Percentiles rank a stretch among this genome's conserved stretches.
These are phyloP conservation scores for Corynespora cassiicola DNA, from an alignment of 2,329 filamentous ascomycete genomes.

Conservation along the genomic window DNA sequence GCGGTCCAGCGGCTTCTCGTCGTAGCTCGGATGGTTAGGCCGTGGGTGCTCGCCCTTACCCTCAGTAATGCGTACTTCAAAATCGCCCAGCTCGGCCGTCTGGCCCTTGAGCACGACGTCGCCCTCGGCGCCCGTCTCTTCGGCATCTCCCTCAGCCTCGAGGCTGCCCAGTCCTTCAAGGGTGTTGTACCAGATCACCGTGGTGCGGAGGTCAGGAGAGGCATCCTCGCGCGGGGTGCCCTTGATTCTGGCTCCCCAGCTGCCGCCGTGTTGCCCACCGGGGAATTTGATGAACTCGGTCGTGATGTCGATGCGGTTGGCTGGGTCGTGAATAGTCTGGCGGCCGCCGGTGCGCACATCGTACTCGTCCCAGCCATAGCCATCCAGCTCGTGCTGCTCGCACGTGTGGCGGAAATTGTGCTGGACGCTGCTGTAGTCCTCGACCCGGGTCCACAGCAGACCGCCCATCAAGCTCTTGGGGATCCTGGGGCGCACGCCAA, in stretches of 20 bases:
- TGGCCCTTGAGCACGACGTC: conserved; percentile 74
- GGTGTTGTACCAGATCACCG: conserved; percentile 81
- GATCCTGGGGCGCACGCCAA: conserved; percentile 83
- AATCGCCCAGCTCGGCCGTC: conserved; percentile 76
- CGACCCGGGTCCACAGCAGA: conserved; percentile 87
- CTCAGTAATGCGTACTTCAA: conserved; percentile 77
- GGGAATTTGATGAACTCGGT: conserved; percentile 94
- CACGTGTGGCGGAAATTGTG: conserved; percentile 93
- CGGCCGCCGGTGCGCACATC: conserved; percentile 86
- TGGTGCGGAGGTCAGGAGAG: conserved; percentile 71
- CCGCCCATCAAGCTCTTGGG: conserved; percentile 82
- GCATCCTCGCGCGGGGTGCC: conserved; percentile 76
- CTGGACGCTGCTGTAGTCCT: conserved; percentile 78
- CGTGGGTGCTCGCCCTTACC: conserved; percentile 68
- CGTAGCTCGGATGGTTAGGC: conserved; percentile 67
- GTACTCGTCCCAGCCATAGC: conserved; percentile 98
- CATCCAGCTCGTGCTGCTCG: conserved; percentile 93
- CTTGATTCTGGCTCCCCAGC: conserved; percentile 89
- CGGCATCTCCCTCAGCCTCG: conserved; percentile 56
- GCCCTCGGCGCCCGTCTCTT: conserved; percentile 59
- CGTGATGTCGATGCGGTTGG: conserved; percentile 87
- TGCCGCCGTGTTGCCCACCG: conserved; percentile 83
- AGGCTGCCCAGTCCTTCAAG: conserved; percentile 78
- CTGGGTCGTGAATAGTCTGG: conserved; percentile 88
- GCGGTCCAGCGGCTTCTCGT: conserved; percentile 74